phyloP scores from a whole-genome alignment of 345 rosid genomes.

The Salix viminalis region DNA sequence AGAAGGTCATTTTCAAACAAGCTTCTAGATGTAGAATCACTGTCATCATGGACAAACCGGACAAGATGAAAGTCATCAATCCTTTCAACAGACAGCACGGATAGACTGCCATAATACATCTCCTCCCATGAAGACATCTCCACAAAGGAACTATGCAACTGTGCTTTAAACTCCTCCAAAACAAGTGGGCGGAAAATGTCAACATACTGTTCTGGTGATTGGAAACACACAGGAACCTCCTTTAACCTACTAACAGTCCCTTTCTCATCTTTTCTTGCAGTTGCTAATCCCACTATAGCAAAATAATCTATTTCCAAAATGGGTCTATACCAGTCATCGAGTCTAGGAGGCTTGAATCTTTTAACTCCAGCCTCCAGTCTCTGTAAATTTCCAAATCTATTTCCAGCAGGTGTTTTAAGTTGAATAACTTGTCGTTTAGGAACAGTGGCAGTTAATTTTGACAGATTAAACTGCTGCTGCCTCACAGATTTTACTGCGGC shows the following conservation, averaged over 20 bases:
- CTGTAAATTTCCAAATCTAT: conserved; percentile 46
- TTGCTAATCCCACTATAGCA: conserved; percentile 57
- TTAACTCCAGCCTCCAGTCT: conserved; percentile 52
- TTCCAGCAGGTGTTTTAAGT: conserved; percentile 61
- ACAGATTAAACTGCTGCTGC: conserved; percentile 32
- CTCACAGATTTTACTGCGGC: conserved; percentile 42
- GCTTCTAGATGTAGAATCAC: conserved; percentile 50
- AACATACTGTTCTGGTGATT: conserved; percentile 78
- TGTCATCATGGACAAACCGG: conserved; percentile 83
- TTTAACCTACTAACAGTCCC: conserved; percentile 43
- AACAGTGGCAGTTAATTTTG: conserved; percentile 45
- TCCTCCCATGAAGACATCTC: conserved; percentile 87
- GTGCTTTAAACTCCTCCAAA: conserved; percentile 96
- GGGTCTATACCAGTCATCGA: conserved; percentile 92
- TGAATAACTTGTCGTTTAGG: conserved; percentile 92
- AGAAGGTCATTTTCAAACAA: conserved; percentile 85
- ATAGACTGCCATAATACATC: conserved; percentile 61
- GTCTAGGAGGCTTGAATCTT: conserved; percentile 82
- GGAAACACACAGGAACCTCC: conserved; percentile 82
- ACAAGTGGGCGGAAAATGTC: conserved; percentile 82
- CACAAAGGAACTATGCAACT: conserved; percentile 67
- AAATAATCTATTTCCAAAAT: conserved; percentile 82
- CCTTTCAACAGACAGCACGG: conserved; percentile 88
- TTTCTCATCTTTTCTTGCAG: conserved; percentile 43
- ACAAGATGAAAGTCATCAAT: conserved; percentile 92